A percentile compares a stretch with the other conserved stretches of the same genome.
These are phyloP conservation scores for Theobroma cacao DNA, from an alignment of 345 rosid genomes.

Conservation along the genomic window DNA sequence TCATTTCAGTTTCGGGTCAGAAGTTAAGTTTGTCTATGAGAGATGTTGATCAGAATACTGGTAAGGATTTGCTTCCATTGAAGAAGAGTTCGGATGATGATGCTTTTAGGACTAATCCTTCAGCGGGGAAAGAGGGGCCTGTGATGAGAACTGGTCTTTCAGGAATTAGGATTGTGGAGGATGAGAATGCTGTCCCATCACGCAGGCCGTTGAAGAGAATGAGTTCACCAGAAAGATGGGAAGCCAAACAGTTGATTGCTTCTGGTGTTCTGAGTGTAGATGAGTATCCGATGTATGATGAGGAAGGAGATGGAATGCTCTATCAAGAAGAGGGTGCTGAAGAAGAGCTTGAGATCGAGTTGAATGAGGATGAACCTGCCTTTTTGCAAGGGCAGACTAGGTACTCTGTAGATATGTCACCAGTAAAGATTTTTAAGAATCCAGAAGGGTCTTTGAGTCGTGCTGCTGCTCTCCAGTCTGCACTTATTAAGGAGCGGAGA, in stretches of 20 bases:
- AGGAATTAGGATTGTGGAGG: constrained; percentile 57
- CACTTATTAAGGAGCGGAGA: constrained; percentile 80
- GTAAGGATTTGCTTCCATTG: constrained; percentile 77
- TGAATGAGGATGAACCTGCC: constrained; percentile 88
- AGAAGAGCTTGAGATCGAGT: constrained; percentile 91
- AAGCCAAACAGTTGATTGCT: constrained; percentile 86
- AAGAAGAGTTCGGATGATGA: constrained; percentile 49
- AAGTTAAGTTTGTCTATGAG: constrained; percentile 65
- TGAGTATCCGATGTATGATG: constrained; percentile 80
- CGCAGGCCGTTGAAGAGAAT: constrained; percentile 79
- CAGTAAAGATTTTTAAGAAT: constrained; percentile 88
- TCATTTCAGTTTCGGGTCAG: constrained; percentile 60
- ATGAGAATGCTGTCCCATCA: constrained; percentile 42
- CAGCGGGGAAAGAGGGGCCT: constrained; percentile 47
- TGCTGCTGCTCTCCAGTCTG: constrained; percentile 92
- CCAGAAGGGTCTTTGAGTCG: constrained; percentile 93
- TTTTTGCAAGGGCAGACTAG: constrained; percentile 80
- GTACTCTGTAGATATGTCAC: constrained; percentile 74
- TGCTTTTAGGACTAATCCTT: constrained; percentile 44
- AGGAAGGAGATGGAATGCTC: constrained; percentile 75
- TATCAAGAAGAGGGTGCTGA: constrained; percentile 86
- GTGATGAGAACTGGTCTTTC: constrained; percentile 51
- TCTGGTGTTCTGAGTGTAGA: constrained; percentile 63
- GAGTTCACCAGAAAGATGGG: constrained; percentile 90
- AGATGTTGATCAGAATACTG: constrained; percentile 70